A percentile compares a stretch with the other conserved stretches of the same genome.
phyloP scores from a whole-genome alignment of 2,329 filamentous ascomycete genomes.

The Aspergillus ruber region DNA sequence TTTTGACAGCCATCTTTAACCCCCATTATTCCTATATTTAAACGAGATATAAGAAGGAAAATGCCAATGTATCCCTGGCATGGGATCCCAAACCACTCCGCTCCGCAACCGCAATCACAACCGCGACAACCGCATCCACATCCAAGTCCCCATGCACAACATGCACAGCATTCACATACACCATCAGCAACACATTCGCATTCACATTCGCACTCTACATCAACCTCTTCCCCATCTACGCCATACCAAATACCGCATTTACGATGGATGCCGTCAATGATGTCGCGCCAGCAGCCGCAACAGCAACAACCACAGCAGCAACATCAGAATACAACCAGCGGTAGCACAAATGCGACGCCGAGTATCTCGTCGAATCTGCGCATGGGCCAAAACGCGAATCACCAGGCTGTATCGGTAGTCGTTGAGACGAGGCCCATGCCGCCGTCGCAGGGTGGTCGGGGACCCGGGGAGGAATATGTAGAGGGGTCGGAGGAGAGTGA shows the following conservation, averaged over 20 bases:
- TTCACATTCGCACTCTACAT: too few species aligned
- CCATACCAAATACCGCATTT: slow-evolving; percentile 18
- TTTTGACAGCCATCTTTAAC: background rate
- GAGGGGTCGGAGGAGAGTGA: slow-evolving; percentile 3
- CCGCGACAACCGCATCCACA: slow-evolving; percentile 1
- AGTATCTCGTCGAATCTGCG: slow-evolving; percentile 15
- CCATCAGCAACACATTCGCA: too few species aligned
- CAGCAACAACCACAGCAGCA: slow-evolving; percentile 1
- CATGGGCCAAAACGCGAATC: slow-evolving; percentile 5
- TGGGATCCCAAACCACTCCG: slow-evolving; percentile 4
- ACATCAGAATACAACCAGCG: background rate
- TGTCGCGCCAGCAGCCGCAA: slow-evolving; percentile 12
- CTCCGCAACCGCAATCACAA: background rate
- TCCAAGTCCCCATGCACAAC: background rate
- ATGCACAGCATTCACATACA: too few species aligned
- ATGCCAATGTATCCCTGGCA: slow-evolving; percentile 14
- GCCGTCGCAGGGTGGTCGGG: background rate
- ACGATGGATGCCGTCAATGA: slow-evolving; percentile 20
- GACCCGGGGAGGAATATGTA: background rate
- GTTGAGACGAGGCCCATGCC: slow-evolving; percentile 12
- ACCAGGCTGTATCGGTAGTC: slow-evolving; percentile 10
- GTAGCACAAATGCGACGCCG: slow-evolving; percentile 5
- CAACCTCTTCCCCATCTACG: background rate
- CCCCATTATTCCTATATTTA: background rate
- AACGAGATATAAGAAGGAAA: background rate